phyloP scores from a whole-genome alignment of 108 stramenopile species.

The Pseudonitzschia multiseries region DNA sequence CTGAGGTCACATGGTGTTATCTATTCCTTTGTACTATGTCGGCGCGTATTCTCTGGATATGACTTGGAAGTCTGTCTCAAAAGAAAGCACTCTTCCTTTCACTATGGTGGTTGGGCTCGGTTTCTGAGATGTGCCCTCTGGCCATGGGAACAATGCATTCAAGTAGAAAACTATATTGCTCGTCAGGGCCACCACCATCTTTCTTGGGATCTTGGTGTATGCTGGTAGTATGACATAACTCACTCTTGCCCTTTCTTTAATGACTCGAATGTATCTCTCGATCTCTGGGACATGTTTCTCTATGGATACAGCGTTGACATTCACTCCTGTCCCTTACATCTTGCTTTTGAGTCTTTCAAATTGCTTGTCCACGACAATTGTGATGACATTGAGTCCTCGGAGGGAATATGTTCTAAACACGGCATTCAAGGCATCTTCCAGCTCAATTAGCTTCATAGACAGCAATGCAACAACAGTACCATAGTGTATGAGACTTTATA shows the following conservation, averaged over 20 bases:
- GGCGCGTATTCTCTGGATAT: too few relatives aligned
- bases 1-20: too few relatives aligned
- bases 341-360: background rate
- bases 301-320: constrained; percentile 10
- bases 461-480: constrained; percentile 26
- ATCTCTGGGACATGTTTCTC: constrained; percentile 34
- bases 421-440: too few relatives aligned
- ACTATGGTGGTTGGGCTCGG: constrained; percentile 33
- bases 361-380: background rate
- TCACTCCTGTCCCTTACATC: too few relatives aligned
- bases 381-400: too few relatives aligned
- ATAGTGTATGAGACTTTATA: constrained; percentile 34
- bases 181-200: constrained; percentile 23
- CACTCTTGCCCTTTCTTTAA: constrained; percentile 36
- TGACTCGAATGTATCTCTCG: constrained; percentile 26
- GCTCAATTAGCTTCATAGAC: background rate
- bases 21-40: too few relatives aligned
- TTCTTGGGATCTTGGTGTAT: constrained; percentile 23
- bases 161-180: constrained; percentile 15
- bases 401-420: too few relatives aligned
- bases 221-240: constrained; percentile 24
- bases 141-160: too few relatives aligned
- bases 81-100: constrained; percentile 16
- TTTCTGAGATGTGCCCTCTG: constrained; percentile 25
- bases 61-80: constrained; percentile 3